phyloP scores from a whole-genome alignment of 108 stramenopile genomes.

The Tribonema minus region DNA sequence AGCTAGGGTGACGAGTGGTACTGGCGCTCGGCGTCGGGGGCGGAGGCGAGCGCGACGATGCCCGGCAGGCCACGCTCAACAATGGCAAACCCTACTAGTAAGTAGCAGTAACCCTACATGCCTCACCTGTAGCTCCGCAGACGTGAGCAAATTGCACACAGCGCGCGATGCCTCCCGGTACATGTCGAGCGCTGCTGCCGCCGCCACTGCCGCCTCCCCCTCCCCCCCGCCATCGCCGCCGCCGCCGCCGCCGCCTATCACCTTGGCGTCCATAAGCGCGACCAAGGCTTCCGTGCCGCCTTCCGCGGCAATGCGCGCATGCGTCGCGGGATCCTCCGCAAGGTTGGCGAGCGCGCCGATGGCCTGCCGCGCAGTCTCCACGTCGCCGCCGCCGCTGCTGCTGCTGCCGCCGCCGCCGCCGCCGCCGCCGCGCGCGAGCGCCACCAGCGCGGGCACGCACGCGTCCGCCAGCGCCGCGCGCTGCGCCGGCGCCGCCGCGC shows the following conservation, averaged over 20 bases:
- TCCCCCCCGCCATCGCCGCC: neutral
- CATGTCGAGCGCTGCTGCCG: conserved; percentile 51
- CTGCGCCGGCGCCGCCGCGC: conserved; percentile 52
- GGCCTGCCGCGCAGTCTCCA: conserved; percentile 64
- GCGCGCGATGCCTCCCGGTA: conserved; percentile 73
- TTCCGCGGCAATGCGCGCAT: conserved; percentile 49
- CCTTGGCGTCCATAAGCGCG: conserved; percentile 36
- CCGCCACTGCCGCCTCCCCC: neutral
- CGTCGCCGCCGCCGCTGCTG: too few species aligned
- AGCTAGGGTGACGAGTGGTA: conserved; percentile 67
- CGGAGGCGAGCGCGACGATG: conserved; percentile 57
- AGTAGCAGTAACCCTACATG: too few species aligned
- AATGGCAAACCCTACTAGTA: too few species aligned
- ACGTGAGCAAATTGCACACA: conserved; percentile 66
- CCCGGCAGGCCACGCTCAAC: conserved; percentile 63
- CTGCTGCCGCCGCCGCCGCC: too few species aligned
- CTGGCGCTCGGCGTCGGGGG: conserved; percentile 64
- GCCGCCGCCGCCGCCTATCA: neutral
- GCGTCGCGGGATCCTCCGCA: conserved; percentile 71
- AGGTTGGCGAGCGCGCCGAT: conserved; percentile 69
- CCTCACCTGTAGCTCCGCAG: conserved; percentile 53
- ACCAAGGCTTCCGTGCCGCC: conserved; percentile 57
- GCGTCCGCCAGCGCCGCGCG: conserved; percentile 58
- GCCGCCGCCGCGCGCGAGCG: conserved; percentile 54
- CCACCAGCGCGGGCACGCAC: conserved; percentile 56